Evolutionary conservation across 768 basidiomycete species (phyloP), one percentile per base, ranked within the genome.

Genomic region (Wakefieldia striispora): DNA sequence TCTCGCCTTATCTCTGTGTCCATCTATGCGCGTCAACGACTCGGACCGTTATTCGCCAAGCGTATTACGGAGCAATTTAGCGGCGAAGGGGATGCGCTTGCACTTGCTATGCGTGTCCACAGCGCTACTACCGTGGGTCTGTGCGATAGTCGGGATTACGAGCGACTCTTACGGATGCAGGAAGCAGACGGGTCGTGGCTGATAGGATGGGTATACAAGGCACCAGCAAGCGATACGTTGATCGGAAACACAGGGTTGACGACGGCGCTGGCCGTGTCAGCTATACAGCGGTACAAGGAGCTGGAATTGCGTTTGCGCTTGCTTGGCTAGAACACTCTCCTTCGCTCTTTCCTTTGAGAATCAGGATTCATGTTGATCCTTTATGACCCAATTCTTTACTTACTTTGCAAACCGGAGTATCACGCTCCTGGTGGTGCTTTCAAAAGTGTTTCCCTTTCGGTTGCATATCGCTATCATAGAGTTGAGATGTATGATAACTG

Each of bases 101-200:
- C 47, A 12, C 59, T 61, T n/a, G 60, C 53, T 1, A 52, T 61
- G 60, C 53, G 60, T 3, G 33, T 59, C 36, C 43, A 47, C 5
- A 50, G 60, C 1, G 56, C 60, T 16, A 21, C 46, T 1, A 35
- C 27, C 0, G 53, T 59, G n/a, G 50, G 50, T 16, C 0, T 61
- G 6, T 53, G 47, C 16, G 54, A 63, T 10, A 49, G 5, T 13
- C 50, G 49, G 5, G 57, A 61, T 23, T 56, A 53, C 3, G 60
- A 59, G 14, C 54, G 47, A n/a, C 51, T 61, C 19, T 8, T 13
- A 1, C 35, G 29, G 29, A 56, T 63, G 57, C 60, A 63, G 13
- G 49, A 52, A 13, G 46, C 12, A 1, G 60, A 60, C 16, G 61
- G 61, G 2, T 63, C 61, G 2, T 61, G 60, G 60, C 61, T 44